Evolutionary conservation across 192 early-diverging fungal genomes (phyloP).

Genomic region (Lunasporangiospora selenospora): DNA sequence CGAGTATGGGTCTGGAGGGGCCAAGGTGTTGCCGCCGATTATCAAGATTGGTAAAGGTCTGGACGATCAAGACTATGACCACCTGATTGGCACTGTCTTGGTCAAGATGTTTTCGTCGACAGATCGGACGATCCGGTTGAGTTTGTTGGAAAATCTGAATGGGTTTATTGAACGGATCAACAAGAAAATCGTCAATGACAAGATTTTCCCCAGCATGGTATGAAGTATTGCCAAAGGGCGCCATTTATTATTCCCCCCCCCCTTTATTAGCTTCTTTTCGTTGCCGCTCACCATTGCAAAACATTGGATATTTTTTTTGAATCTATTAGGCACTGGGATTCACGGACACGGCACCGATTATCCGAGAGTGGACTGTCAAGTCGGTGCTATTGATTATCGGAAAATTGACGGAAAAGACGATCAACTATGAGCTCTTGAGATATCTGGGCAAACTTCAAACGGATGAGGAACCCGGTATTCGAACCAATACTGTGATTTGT

Average conservation of each 20-base stretch:
- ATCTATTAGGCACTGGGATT: constrained; percentile 78
- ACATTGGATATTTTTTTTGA: neutral
- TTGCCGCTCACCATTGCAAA: neutral
- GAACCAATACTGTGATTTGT: constrained; percentile 96
- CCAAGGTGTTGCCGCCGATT: constrained; percentile 79
- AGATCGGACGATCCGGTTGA: constrained; percentile 87
- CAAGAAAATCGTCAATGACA: constrained; percentile 73
- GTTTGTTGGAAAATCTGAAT: constrained; percentile 82
- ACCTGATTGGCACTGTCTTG: constrained; percentile 72
- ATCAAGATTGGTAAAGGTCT: constrained; percentile 83
- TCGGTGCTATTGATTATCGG: constrained; percentile 71
- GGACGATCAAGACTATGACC: constrained; percentile 76
- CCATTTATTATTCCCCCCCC: neutral
- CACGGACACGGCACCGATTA: constrained; percentile 83
- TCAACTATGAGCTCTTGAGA: constrained; percentile 86
- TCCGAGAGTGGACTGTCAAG: constrained; percentile 93
- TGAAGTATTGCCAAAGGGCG: constrained; percentile 2
- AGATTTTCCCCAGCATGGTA: constrained; percentile 89
- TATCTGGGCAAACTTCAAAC: constrained; percentile 89
- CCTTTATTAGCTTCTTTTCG: neutral
- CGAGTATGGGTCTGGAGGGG: constrained; percentile 80
- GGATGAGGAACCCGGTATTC: constrained; percentile 94
- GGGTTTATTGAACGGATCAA: constrained; percentile 74
- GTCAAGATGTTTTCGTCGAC: constrained; percentile 87
- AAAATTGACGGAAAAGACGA: constrained; percentile 70